phyloP scores from a whole-genome alignment of 106 monocot genomes.

The Phalaenopsis aphrodite region DNA sequence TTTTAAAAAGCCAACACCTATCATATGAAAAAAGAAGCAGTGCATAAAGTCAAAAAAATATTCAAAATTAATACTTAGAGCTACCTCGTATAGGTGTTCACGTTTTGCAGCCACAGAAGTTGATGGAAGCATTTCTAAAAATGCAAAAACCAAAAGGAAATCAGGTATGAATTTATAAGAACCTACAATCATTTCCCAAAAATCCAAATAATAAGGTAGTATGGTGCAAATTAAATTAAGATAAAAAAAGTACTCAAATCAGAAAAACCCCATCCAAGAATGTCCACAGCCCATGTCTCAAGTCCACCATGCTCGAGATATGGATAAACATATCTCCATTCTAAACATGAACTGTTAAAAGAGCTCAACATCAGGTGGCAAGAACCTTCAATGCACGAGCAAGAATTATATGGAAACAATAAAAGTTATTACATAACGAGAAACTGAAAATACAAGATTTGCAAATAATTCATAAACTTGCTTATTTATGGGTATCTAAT shows the following conservation, averaged over 20 bases:
- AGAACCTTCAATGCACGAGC: background rate
- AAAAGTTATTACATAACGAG: background rate
- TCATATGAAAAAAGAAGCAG: background rate
- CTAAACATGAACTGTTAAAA: constrained; percentile 77
- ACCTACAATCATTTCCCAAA: background rate
- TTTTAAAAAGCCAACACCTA: background rate
- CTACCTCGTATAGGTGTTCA: constrained; percentile 89
- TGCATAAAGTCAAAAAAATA: background rate
- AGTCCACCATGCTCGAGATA: constrained; percentile 74
- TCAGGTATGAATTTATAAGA: background rate
- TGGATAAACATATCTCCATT: constrained; percentile 89
- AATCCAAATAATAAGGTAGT: background rate
- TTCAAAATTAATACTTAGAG: background rate
- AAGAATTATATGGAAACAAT: background rate
- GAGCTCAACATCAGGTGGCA: constrained; percentile 3
- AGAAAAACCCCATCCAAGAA: constrained; percentile 99
- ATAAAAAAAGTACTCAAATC: constrained; percentile 54
- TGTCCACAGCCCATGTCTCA: constrained; percentile 92
- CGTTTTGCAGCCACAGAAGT: constrained; percentile 70
- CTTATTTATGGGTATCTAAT: too few relatives aligned
- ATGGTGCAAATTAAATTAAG: background rate
- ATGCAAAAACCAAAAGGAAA: constrained; percentile 3
- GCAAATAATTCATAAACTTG: too few relatives aligned
- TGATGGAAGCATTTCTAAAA: constrained; percentile 41
- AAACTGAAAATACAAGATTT: background rate